These are phyloP conservation scores for Erythrobasidium hasegawianum DNA, from an alignment of 1,284 basidiomycete genomes.

Conservation along the genomic window DNA sequence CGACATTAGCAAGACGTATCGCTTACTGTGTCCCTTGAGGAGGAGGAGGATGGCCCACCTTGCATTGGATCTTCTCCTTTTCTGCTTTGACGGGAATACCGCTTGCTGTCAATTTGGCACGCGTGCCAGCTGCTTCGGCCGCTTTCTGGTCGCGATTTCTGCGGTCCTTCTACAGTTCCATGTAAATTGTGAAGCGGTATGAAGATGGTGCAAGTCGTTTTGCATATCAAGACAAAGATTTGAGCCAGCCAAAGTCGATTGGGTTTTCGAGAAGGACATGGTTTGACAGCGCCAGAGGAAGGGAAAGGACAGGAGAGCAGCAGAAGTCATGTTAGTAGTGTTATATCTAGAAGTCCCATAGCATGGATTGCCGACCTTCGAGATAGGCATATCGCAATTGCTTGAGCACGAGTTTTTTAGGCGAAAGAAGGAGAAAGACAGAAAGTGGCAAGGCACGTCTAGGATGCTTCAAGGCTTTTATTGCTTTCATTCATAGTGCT, in stretches of 20 bases:
- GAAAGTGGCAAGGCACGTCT: no score
- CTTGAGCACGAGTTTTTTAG: no score
- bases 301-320: no score
- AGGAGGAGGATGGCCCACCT: slow-evolving; percentile 3
- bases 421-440: no score
- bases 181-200: no score
- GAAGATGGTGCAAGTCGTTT: no score
- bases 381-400: no score
- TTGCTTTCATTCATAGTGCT: no score
- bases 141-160: slow-evolving; percentile 32
- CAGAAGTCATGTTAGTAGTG: no score
- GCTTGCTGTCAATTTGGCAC: slow-evolving; percentile 12
- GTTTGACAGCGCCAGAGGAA: background rate
- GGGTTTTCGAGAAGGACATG: background rate
- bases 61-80: slow-evolving; percentile 30
- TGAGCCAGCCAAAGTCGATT: background rate
- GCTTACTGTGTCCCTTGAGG: background rate
- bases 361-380: no score
- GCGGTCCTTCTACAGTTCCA: slow-evolving; percentile 13
- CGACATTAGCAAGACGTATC: background rate
- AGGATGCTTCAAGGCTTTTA: no score
- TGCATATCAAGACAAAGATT: slow-evolving; percentile 20
- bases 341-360: no score
- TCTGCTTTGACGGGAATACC: slow-evolving; percentile 14
- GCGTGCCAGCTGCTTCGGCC: slow-evolving; percentile 26